phyloP scores from a whole-genome alignment of 495 filamentous ascomycete species.

The Schizothecium vesticola region DNA sequence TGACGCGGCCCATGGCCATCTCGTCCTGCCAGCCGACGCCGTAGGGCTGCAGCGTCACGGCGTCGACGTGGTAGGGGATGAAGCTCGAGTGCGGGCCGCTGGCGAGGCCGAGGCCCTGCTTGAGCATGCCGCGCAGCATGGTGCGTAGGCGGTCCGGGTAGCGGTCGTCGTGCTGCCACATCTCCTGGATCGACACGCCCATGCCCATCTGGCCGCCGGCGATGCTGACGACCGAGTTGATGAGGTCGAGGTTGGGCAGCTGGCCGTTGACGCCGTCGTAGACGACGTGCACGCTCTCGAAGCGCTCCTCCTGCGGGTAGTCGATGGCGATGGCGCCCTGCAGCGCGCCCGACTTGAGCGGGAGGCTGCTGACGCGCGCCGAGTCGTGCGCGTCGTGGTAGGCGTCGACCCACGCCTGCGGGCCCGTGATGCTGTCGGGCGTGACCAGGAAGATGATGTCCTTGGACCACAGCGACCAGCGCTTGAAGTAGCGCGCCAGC shows the following conservation, averaged over 20 bases:
- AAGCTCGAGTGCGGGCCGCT: slow-evolving; percentile 90
- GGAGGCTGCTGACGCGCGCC: slow-evolving; percentile 62
- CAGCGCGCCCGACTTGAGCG: slow-evolving; percentile 85
- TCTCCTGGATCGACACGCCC: slow-evolving; percentile 71
- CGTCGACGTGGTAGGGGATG: slow-evolving; percentile 97
- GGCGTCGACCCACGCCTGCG: slow-evolving; percentile 95
- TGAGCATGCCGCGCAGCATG: slow-evolving; percentile 89
- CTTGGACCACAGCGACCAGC: slow-evolving; percentile 98
- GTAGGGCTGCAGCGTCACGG: slow-evolving; percentile 83
- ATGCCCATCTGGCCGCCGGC: slow-evolving; percentile 92
- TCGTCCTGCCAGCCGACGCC: slow-evolving; percentile 95
- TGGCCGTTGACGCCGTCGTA: slow-evolving; percentile 98
- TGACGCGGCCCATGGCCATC: slow-evolving; percentile 83
- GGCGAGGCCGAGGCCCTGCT: slow-evolving; percentile 84
- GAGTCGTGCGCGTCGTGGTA: slow-evolving; percentile 84
- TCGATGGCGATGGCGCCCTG: slow-evolving; percentile 94
- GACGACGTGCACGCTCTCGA: slow-evolving; percentile 79
- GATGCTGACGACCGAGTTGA: slow-evolving; percentile 88
- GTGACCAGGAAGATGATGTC: slow-evolving; percentile 93
- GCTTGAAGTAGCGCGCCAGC: slow-evolving; percentile 88
- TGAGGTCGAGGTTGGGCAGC: slow-evolving; percentile 87
- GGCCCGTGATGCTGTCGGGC: slow-evolving; percentile 80
- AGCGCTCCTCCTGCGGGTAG: slow-evolving; percentile 77
- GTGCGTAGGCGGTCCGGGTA: slow-evolving; percentile 81
- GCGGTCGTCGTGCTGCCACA: slow-evolving; percentile 75